Conservation (phyloP, 306 rosid genomes). For the Ochetophila trinervis region DNA sequence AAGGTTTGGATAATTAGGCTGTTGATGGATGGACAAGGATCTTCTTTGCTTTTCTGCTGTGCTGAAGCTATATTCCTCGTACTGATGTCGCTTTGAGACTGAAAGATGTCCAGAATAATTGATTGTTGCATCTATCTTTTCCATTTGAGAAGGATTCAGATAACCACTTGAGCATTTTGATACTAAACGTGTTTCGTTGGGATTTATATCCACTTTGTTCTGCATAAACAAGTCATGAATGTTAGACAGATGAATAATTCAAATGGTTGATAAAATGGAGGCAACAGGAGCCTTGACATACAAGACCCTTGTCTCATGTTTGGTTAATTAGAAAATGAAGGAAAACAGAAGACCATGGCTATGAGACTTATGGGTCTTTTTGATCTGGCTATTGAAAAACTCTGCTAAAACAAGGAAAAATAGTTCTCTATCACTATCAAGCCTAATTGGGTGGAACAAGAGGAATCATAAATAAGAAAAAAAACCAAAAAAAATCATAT, state of each 20-base stretch:
- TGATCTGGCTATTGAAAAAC: neutral
- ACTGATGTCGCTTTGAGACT: slow-evolving; percentile 30
- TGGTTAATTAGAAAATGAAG: neutral
- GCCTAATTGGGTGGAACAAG: neutral
- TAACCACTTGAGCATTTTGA: slow-evolving; percentile 51
- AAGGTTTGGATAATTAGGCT: slow-evolving; percentile 21
- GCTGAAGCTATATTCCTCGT: slow-evolving; percentile 22
- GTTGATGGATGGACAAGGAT: slow-evolving; percentile 33
- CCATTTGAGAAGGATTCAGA: slow-evolving; percentile 35
- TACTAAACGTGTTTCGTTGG: slow-evolving; percentile 33
- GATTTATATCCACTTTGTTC: slow-evolving; percentile 38
- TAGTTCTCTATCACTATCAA: too few species aligned
- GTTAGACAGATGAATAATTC: neutral
- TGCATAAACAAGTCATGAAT: slow-evolving; percentile 25
- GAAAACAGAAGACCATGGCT: neutral
- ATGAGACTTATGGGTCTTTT: neutral
- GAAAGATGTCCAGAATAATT: slow-evolving; percentile 40
- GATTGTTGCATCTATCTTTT: slow-evolving; percentile 25
- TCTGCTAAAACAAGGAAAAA: neutral
- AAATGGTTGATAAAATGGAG: neutral
- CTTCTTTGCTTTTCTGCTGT: slow-evolving; percentile 38
- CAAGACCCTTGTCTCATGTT: neutral
- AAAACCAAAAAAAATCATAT: neutral
- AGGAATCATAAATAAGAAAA: neutral
- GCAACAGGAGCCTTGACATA: neutral